Conservation (phyloP, 805 yeast species). For the Martiniozyma abietophila region DNA sequence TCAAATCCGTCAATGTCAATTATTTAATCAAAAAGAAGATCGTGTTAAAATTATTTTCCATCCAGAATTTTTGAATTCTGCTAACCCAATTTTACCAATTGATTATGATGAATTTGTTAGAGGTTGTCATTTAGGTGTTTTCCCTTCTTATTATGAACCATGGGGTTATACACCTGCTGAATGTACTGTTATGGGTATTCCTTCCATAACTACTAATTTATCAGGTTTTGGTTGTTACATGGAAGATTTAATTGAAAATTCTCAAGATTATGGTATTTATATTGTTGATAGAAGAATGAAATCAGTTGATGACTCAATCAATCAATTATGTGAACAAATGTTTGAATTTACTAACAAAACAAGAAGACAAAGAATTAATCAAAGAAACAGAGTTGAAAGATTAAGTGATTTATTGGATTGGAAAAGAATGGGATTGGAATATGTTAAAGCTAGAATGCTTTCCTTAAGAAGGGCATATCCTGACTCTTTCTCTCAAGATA, state of each 20-base stretch:
- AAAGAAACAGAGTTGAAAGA: conserved; percentile 94
- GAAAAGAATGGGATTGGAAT: conserved; percentile 97
- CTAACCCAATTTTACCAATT: conserved; percentile 84
- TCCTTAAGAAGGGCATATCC: conserved; percentile 93
- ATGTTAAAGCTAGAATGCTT: conserved; percentile 86
- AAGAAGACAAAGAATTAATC: conserved; percentile 95
- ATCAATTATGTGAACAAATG: conserved; percentile 85
- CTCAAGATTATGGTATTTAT: conserved; percentile 93
- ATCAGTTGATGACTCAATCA: conserved; percentile 85
- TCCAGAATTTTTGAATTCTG: conserved; percentile 92
- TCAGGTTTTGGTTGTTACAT: conserved; percentile 98
- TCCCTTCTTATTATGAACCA: conserved; percentile 97
- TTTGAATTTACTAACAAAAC: conserved; percentile 80
- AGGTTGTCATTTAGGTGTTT: conserved; percentile 96
- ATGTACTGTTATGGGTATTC: conserved; percentile 99
- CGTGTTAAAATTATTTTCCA: conserved; percentile 94
- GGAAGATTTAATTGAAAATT: conserved; percentile 94
- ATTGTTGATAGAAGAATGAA: conserved; percentile 91
- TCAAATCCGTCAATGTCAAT: conserved; percentile 84
- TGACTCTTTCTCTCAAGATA: conserved; percentile 50
- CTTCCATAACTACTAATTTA: conserved; percentile 89
- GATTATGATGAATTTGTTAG: conserved; percentile 97
- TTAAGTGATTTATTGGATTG: conserved; percentile 89
- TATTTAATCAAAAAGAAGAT: conserved; percentile 84
- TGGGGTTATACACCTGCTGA: conserved; percentile 99